These are phyloP conservation scores for Powellomyces hirtus DNA, from an alignment of 192 early-diverging fungal species.

Conservation along the genomic window DNA sequence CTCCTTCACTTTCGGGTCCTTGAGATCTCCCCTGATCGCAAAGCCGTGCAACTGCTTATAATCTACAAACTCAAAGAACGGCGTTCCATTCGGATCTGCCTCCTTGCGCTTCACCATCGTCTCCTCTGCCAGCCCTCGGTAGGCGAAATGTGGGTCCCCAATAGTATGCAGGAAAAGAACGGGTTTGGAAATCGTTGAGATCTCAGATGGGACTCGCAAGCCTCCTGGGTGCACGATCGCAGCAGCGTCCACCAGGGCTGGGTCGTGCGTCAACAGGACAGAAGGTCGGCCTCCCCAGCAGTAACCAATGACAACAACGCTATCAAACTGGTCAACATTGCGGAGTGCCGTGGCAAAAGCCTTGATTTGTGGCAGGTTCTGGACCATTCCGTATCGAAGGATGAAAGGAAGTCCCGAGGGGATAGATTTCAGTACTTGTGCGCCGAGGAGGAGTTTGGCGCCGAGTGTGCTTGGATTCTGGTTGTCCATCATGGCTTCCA, in stretches of 20 bases:
- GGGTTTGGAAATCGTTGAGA: background rate
- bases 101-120: background rate
- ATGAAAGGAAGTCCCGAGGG: slow-evolving; percentile 2
- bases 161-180: background rate
- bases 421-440: background rate
- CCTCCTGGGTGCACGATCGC: background rate
- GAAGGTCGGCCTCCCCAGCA: background rate
- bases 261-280: background rate
- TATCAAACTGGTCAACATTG: background rate
- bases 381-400: background rate
- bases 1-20: background rate
- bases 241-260: background rate
- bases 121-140: background rate
- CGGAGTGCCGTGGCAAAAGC: background rate
- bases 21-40: background rate
- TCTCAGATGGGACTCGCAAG: background rate
- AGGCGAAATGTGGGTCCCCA: background rate
- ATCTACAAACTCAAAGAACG: background rate
- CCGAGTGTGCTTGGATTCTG: background rate
- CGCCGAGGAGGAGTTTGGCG: background rate
- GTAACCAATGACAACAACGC: background rate
- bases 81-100: background rate
- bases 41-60: background rate
- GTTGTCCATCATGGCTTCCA: background rate
- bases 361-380: background rate